Evolutionary conservation across 2,329 filamentous ascomycete genomes (phyloP), one percentile per base, ranked within the genome.

Genomic region (Penicillium janthinellum): DNA sequence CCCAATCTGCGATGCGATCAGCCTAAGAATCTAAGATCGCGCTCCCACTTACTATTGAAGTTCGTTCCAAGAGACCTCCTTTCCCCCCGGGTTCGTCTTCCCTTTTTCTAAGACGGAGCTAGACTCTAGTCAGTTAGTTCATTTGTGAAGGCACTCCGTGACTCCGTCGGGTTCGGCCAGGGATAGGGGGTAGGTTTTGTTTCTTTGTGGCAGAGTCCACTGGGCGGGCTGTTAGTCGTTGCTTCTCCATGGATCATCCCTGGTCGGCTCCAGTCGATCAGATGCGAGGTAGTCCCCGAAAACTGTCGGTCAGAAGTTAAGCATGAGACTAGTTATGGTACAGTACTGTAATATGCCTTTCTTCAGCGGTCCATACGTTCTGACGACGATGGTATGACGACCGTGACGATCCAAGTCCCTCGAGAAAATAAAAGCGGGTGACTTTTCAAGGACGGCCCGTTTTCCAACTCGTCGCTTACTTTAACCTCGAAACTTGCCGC

Each of bases 231-330:
- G 28, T 35, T 34, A 35, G 45, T 35, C 45, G 28, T 20, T 20
- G 15, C 6, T 35, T 34, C 45, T 17, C 17, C 45, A 35, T 35
- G 31, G 45, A 49, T 49, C 15, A n/a, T 49, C 45, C 45, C 45
- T 49, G 45, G 5, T 47, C 25, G 45, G 45, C 45, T 14, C n/a
- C 28, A 48, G 45, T 48, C 45, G 45, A 48, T 48, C 45, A 34
- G 28, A 48, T 48, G 17, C 25, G 17, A 48, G n/a, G 45, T 14
- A 1, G 45, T 49, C 45, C n/a, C 31, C 25, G 44, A 35, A 35
- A 49, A 20, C 34, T 49, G 45, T 49, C 45, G 45, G 45, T 49
- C 45, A 49, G 31, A 49, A 49, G n/a, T 49, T 28, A 35, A 35
- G 45, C 28, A 49, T 12, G 28, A 49, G 28, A 34, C 45, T 47